Conservation (phyloP, 192 early-diverging fungal species). For the Entomortierella lignicola region DNA sequence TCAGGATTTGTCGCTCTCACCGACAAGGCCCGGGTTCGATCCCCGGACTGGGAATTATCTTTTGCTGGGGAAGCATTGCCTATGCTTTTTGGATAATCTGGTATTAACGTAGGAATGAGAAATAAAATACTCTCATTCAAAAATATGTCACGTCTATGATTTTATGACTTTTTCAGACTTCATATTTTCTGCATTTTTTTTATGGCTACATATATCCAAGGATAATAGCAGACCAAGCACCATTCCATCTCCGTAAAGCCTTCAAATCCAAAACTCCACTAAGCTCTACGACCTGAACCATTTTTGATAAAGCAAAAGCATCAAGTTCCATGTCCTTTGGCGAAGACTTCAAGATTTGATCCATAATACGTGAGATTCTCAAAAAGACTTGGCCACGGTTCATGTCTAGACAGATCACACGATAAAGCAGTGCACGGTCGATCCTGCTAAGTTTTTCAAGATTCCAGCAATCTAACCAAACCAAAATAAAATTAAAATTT, state of each 20-base stretch:
- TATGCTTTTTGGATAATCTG: background rate
- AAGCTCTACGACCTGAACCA: slow-evolving; percentile 44
- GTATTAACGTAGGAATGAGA: background rate
- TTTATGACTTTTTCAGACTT: background rate
- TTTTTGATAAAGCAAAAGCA: slow-evolving; percentile 41
- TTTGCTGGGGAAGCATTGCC: background rate
- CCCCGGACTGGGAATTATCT: slow-evolving; percentile 53
- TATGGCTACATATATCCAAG: slow-evolving; percentile 37
- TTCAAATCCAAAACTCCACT: slow-evolving; percentile 37
- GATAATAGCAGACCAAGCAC: slow-evolving; percentile 46
- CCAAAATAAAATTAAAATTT: too few species aligned
- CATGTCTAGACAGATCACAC: slow-evolving; percentile 37
- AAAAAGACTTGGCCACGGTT: slow-evolving; percentile 41
- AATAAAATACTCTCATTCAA: too few species aligned
- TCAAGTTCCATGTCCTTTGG: slow-evolving; percentile 48
- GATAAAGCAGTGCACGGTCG: slow-evolving; percentile 35
- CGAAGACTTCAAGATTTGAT: slow-evolving; percentile 23
- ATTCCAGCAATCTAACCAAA: slow-evolving; percentile 41
- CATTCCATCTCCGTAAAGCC: slow-evolving; percentile 41
- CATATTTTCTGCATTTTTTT: too few species aligned
- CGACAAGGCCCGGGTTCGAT: slow-evolving; percentile 59
- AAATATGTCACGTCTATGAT: background rate
- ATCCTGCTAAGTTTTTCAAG: slow-evolving; percentile 25
- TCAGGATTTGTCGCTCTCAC: slow-evolving; percentile 59
- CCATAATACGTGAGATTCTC: slow-evolving; percentile 32